These are phyloP conservation scores for Apiotrichum domesticum DNA, from an alignment of 1,284 basidiomycete species.

Conservation along the genomic window DNA sequence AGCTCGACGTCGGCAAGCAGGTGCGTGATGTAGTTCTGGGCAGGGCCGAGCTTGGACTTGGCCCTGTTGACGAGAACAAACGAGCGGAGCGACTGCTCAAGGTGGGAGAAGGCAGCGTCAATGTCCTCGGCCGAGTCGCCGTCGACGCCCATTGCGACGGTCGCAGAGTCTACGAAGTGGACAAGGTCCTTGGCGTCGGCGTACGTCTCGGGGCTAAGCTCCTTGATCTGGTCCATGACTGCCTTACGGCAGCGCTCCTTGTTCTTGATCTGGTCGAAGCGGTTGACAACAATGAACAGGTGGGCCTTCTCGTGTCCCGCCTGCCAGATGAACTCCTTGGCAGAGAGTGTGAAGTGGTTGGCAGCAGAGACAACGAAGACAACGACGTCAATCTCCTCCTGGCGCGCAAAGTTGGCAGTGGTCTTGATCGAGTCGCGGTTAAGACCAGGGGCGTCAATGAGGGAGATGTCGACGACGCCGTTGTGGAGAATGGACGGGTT, in stretches of 20 bases:
- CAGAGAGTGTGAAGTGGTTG: conserved; percentile 96
- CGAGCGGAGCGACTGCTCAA: conserved; percentile 86
- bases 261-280: conserved; percentile 91
- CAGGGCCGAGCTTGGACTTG: conserved; percentile 92
- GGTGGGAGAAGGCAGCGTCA: conserved; percentile 70
- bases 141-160: conserved; percentile 38
- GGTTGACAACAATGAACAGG: conserved; percentile 95
- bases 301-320: conserved; percentile 97
- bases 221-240: conserved; percentile 90
- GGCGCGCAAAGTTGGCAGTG: conserved; percentile 89
- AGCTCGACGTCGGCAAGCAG: conserved; percentile 83
- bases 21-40: conserved; percentile 86
- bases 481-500: conserved; percentile 86
- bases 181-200: conserved; percentile 89
- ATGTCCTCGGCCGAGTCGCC: conserved; percentile 47
- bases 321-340: conserved; percentile 88
- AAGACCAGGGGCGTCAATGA: conserved; percentile 96
- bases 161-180: conserved; percentile 92
- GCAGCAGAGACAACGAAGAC: conserved; percentile 98
- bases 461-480: conserved; percentile 93
- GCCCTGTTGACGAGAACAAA: conserved; percentile 94
- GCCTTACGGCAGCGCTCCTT: conserved; percentile 86
- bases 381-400: conserved; percentile 97
- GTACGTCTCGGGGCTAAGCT: conserved; percentile 85
- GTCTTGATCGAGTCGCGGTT: conserved; percentile 96